Base-by-base conservation (phyloP, 192 early-diverging fungal species). In the Gonapodya prolifera region DNA sequence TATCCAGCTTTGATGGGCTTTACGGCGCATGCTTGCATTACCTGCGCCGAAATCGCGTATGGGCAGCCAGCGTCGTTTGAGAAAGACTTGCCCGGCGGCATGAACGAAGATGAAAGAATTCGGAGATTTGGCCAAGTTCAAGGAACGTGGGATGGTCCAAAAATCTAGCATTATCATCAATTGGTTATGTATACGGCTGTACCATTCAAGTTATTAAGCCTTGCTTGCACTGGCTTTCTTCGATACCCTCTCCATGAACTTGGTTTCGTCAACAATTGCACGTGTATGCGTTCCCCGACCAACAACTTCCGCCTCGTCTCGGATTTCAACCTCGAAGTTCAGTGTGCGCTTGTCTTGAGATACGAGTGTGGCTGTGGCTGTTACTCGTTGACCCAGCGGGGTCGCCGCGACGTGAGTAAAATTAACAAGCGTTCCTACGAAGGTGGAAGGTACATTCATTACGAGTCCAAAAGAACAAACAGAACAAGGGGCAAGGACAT, bases 251-350 rank as follows among this genome's bases (percentile, higher is more conserved):
- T 18, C 71, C 28, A 73, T 18, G 71, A 73, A 73, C 71, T 32
- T 73, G 31, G 16, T 73, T 8, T 8, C 16, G 29, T 73, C 71
- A 16, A 73, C 71, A 73, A 73, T 73, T 13, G 32, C 71, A 2
- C 71, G 16, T 18, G 71, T 73, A 29, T 73, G 71, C 18, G 71
- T 73, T 8, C 71, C 71, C 71, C 71, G 16, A 8, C 71, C 71
- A 29, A 73, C 71, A 18, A 73, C 8, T 32, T 73, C 71, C 71
- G 18, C 29, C 71, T 73, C 71, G 71, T 73, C 71, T 29, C 32
- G 18, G 8, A 73, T 32, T 8, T 18, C 18, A 16, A 73, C 32
- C 18, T 73, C 71, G 32, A 73, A 73, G 28, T 73, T 32, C 18
- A 73, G 18, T 29, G 18, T 18, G 8, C 71, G 71, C 31, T 73